Evolutionary conservation across 768 basidiomycete genomes (phyloP).

Genomic region (Myochromella boudieri): DNA sequence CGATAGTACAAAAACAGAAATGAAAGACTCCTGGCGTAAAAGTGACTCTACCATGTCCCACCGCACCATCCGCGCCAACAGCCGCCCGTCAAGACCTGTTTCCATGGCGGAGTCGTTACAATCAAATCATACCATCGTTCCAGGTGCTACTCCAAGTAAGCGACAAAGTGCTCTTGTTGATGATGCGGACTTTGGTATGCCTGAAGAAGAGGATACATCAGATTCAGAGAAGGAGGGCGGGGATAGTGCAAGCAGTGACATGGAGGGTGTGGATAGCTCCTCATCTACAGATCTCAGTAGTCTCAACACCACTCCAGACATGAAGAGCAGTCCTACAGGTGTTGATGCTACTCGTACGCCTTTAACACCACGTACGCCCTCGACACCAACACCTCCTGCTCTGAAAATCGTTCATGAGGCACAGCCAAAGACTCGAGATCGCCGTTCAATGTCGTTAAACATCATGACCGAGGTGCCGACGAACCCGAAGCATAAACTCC

Average conservation of each 20-base stretch:
- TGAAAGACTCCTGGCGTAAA: slow-evolving; percentile 76
- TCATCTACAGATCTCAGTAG: slow-evolving; percentile 5
- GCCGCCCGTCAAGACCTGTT: slow-evolving; percentile 64
- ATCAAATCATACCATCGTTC: slow-evolving; percentile 71
- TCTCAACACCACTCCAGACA: slow-evolving; percentile 9
- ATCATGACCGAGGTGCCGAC: slow-evolving; percentile 33
- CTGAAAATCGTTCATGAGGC: no score
- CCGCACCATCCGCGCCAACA: slow-evolving; percentile 64
- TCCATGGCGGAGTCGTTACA: slow-evolving; percentile 79
- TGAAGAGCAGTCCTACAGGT: slow-evolving; percentile 7
- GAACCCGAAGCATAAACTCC: slow-evolving; percentile 21
- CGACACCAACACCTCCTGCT: no score
- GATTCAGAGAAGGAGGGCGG: slow-evolving; percentile 5
- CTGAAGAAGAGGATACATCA: slow-evolving; percentile 45
- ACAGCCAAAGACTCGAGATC: slow-evolving; percentile 48
- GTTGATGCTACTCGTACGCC: slow-evolving; percentile 33
- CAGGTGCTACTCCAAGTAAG: slow-evolving; percentile 57
- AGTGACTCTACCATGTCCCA: slow-evolving; percentile 83
- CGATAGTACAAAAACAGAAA: slow-evolving; percentile 32
- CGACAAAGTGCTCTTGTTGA: slow-evolving; percentile 67
- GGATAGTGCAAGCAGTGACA: background rate
- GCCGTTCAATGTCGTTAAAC: slow-evolving; percentile 67
- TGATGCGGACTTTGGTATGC: slow-evolving; percentile 65
- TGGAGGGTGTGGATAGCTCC: no score
- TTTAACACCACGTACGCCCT: no score